Evolutionary conservation across 2,329 filamentous ascomycete species (phyloP), one percentile per base, ranked within the genome.

Genomic region (Ophidiomyces ophidiicola): DNA sequence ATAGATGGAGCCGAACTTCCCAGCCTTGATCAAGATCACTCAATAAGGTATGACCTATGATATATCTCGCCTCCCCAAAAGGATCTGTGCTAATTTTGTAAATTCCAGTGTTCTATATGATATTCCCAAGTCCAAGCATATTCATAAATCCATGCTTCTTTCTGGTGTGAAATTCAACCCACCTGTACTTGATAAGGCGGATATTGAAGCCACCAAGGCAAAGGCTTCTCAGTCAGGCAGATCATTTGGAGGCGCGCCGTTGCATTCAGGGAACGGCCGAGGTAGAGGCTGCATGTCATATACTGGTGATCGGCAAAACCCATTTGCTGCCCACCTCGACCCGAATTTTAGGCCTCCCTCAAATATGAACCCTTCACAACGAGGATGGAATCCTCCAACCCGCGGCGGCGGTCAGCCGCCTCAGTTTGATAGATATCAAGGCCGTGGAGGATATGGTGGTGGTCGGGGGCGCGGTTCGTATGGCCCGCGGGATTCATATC

Each of bases 141-240:
- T 76, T 3, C 90, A 98, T 63, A 94, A 94, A 57, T 94, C 87
- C 4, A 92, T 94, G 82, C 72, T 98, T 10, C 70, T 98, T 24
- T 79, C 85, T 2, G 90, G 90, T 8, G 78, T 87, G 26, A 77
- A 80, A 50, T 70, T 87, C 41, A 76, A 82, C 3, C 63, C 71
- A 1, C 76, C 83, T 1, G 80, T 76, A 6, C 72, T 98, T 1
- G 81, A 82, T 42, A 71, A 74, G 23, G 74, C 72, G 43, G 87
- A 94, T 53, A 76, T 88, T 39, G 80, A 87, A 47, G 70, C 73
- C 5, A 72, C 87, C 30, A 76, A 77, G 54, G 70, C 72, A 38
- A 78, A 80, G 55, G 67, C 79, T 23, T 67, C 72, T 39, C 71
- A 74, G 44, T 69, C 71, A 15, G 78, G 83, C n/a, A 73, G 84